A percentile compares a stretch with the other conserved stretches of the same genome.
Evolutionary conservation across 371 early-diverging fungal species (phyloP).

Genomic region (Lichtheimia ornata): DNA sequence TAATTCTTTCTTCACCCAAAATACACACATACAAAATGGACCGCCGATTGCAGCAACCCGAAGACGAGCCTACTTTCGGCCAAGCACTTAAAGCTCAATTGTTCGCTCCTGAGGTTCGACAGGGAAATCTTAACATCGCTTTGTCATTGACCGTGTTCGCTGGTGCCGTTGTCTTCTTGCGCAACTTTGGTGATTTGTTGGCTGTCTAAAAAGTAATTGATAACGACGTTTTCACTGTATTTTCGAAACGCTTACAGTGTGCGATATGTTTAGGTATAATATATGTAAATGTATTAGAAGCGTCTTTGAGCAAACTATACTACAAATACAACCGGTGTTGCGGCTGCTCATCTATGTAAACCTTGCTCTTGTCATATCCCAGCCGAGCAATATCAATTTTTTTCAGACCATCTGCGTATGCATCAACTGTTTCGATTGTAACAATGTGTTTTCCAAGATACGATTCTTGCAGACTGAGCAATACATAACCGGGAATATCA

Average conservation of each 20-base stretch:
- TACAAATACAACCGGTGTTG: slow-evolving; percentile 50
- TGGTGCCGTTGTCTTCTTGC: slow-evolving; percentile 64
- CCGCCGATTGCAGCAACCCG: slow-evolving; percentile 31
- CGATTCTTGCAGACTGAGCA: slow-evolving; percentile 46
- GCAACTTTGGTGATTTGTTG: slow-evolving; percentile 66
- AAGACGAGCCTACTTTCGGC: slow-evolving; percentile 32
- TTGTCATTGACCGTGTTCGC: slow-evolving; percentile 65
- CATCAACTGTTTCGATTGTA: slow-evolving; percentile 32
- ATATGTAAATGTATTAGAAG: too few relatives aligned
- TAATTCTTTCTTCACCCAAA: neutral
- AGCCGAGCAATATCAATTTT: slow-evolving; percentile 20
- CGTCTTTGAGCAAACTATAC: neutral
- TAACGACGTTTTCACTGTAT: neutral
- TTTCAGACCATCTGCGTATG: slow-evolving; percentile 29
- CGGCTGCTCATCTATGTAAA: slow-evolving; percentile 29
- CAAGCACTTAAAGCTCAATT: slow-evolving; percentile 50
- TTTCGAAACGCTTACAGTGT: slow-evolving; percentile 1
- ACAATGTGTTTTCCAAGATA: slow-evolving; percentile 42
- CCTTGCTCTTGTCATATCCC: slow-evolving; percentile 15
- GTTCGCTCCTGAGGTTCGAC: slow-evolving; percentile 55
- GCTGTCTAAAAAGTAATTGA: slow-evolving; percentile 50
- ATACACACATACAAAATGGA: slow-evolving; percentile 12
- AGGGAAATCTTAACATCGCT: slow-evolving; percentile 63
- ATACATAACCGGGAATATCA: slow-evolving; percentile 33
- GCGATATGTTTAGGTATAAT: too few relatives aligned